phyloP scores from a whole-genome alignment of 1,284 basidiomycete species.

The Apiotrichum domesticum region DNA sequence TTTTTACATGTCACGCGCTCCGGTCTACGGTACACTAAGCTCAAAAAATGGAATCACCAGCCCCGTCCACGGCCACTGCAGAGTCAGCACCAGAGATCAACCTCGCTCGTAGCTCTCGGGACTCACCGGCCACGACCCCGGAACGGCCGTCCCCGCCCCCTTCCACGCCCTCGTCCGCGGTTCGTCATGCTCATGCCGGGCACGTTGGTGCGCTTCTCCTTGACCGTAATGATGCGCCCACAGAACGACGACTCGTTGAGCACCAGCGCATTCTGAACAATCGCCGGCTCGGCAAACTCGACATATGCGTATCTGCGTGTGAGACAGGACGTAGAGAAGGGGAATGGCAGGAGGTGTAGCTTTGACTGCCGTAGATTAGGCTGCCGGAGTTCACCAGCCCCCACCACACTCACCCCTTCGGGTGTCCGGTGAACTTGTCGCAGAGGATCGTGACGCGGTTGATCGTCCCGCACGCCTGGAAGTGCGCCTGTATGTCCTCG shows the following conservation, averaged over 20 bases:
- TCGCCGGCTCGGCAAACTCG: conserved; percentile 92
- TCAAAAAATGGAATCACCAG: conserved; percentile 10
- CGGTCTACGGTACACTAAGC: background rate
- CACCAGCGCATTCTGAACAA: conserved; percentile 86
- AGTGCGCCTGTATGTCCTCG: conserved; percentile 97
- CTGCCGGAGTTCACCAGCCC: too few relatives aligned
- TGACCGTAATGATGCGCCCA: conserved; percentile 87
- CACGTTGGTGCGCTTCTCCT: conserved; percentile 85
- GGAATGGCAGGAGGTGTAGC: too few relatives aligned
- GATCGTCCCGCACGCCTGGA: conserved; percentile 95
- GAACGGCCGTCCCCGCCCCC: conserved; percentile 57
- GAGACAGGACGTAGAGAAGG: background rate
- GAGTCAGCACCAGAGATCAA: conserved; percentile 12
- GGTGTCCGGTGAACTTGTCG: conserved; percentile 99
- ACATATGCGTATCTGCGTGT: conserved; percentile 85
- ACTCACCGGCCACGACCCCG: conserved; percentile 54
- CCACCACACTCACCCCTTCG: conserved; percentile 72
- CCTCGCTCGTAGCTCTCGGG: background rate
- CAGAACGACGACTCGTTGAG: conserved; percentile 94
- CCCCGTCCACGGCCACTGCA: conserved; percentile 61
- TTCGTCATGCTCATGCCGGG: conserved; percentile 64
- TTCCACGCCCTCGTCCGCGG: conserved; percentile 64
- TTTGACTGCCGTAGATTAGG: too few relatives aligned
- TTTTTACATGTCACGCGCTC: too few relatives aligned
- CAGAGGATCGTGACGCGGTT: conserved; percentile 98